These are phyloP conservation scores for Colletotrichum sp. DNA, from an alignment of 2,329 filamentous ascomycete species.

Conservation along the genomic window DNA sequence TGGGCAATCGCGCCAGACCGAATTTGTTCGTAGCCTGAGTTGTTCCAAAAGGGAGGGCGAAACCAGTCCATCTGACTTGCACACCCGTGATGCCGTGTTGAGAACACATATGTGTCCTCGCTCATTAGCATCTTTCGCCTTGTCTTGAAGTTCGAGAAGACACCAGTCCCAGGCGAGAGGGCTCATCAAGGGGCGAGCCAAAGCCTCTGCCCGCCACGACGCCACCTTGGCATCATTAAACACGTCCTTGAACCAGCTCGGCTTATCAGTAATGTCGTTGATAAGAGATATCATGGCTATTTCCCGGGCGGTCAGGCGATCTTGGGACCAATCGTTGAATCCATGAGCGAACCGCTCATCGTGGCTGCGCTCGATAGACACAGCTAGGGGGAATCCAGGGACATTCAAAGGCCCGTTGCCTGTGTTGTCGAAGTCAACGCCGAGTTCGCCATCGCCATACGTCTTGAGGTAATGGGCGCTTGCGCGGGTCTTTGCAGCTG, in stretches of 20 bases:
- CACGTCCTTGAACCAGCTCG: background rate
- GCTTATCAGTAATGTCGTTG: background rate
- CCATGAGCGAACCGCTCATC: background rate
- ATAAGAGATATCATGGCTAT: background rate
- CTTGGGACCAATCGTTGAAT: background rate
- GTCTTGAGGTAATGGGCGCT: background rate
- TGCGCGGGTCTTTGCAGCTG: background rate
- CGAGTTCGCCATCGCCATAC: background rate
- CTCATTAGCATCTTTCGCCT: background rate
- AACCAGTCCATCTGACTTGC: background rate
- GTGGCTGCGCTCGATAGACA: background rate
- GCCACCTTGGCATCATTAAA: background rate
- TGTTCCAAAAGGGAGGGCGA: background rate
- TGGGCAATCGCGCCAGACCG: background rate
- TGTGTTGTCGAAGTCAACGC: background rate
- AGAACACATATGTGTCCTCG: background rate
- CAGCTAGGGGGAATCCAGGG: background rate
- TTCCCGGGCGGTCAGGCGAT: background rate
- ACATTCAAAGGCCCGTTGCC: background rate
- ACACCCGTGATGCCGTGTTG: background rate
- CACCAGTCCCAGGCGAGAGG: background rate
- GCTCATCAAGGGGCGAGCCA: background rate
- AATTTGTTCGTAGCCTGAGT: background rate
- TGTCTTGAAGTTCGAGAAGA: background rate
- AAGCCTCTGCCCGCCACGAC: background rate